phyloP scores from a whole-genome alignment of 169 alveolate species.

The Plasmodium fragile region DNA sequence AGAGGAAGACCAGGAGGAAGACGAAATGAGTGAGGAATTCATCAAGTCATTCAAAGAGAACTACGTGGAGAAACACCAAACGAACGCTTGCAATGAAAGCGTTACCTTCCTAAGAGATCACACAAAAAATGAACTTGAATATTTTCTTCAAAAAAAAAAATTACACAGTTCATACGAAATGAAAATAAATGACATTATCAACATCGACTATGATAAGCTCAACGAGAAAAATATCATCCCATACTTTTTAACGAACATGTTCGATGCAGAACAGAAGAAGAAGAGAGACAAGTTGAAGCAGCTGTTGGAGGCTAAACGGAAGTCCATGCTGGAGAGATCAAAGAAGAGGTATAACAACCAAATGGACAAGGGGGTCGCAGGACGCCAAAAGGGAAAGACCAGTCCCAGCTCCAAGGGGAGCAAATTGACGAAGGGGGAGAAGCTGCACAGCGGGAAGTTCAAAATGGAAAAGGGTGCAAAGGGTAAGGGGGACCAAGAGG shows the following conservation, averaged over 20 bases:
- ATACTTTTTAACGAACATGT: slow-evolving; percentile 42
- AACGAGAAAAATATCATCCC: slow-evolving; percentile 72
- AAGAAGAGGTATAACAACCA: slow-evolving; percentile 10
- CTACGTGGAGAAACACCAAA: slow-evolving; percentile 52
- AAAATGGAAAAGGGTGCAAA: slow-evolving; percentile 3
- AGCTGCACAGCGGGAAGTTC: neutral
- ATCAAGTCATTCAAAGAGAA: slow-evolving; percentile 14
- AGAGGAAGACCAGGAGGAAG: slow-evolving; percentile 8
- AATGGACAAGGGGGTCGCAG: neutral
- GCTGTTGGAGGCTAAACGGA: slow-evolving; percentile 23
- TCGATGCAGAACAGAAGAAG: slow-evolving; percentile 53
- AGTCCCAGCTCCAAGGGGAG: neutral
- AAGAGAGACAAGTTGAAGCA: slow-evolving; percentile 56
- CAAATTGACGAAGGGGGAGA: neutral
- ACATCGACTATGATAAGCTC: slow-evolving; percentile 59
- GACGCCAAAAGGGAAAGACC: neutral
- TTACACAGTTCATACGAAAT: slow-evolving; percentile 39
- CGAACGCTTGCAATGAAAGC: slow-evolving; percentile 8
- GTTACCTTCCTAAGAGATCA: slow-evolving; percentile 30
- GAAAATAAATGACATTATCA: slow-evolving; percentile 58
- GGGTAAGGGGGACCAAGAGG: neutral
- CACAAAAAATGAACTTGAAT: slow-evolving; percentile 47
- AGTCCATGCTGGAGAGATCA: slow-evolving; percentile 14
- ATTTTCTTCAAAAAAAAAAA: slow-evolving; percentile 42
- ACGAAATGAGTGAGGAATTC: slow-evolving; percentile 16